Percentiles rank a stretch among this genome's conserved stretches.
These are phyloP conservation scores for Colletotrichum chrysophilum DNA, from an alignment of 2,329 filamentous ascomycete species.

Conservation along the genomic window DNA sequence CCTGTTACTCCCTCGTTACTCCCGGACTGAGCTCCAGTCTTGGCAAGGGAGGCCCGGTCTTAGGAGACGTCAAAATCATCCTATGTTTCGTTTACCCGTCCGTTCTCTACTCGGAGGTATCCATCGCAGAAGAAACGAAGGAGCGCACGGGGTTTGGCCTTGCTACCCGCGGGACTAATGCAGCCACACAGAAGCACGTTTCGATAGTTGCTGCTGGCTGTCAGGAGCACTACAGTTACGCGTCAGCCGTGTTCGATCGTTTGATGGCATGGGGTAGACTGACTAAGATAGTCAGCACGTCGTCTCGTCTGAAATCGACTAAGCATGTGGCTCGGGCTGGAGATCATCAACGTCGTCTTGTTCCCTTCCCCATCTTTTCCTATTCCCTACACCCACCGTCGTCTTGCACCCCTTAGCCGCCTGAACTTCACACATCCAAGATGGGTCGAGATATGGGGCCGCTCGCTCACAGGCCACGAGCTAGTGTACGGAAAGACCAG, in stretches of 20 bases:
- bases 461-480: background rate
- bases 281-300: background rate
- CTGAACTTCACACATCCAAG: background rate
- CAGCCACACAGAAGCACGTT: background rate
- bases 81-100: background rate
- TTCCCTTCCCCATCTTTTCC: background rate
- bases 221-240: background rate
- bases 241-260: background rate
- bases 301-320: background rate
- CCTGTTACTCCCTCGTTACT: background rate
- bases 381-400: background rate
- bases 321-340: background rate
- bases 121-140: background rate
- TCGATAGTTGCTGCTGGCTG: constrained; percentile 7
- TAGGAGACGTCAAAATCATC: background rate
- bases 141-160: background rate
- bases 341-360: background rate
- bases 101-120: background rate
- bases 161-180: background rate
- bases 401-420: background rate
- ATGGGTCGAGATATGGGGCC: background rate
- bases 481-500: background rate
- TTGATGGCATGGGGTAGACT: background rate
- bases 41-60: background rate
- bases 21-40: background rate